Conservation (phyloP, 2,329 filamentous ascomycete genomes). For the Paecilomyces niveus region DNA sequence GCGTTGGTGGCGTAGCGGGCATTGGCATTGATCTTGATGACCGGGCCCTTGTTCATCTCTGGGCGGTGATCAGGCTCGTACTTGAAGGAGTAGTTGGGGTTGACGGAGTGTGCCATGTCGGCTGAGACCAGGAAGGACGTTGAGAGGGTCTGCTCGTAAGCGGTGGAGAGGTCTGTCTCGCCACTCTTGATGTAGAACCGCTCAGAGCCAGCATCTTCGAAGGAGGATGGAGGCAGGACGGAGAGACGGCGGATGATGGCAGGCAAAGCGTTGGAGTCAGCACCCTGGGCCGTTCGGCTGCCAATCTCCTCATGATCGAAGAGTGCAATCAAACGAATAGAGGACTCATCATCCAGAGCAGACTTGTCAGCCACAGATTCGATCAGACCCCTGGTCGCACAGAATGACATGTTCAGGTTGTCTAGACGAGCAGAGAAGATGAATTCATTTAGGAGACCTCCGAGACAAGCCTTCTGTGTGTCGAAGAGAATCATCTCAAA, state of each 20-base stretch:
- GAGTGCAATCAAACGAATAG: slow-evolving; percentile 84
- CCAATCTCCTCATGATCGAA: slow-evolving; percentile 99
- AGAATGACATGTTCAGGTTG: slow-evolving; percentile 95
- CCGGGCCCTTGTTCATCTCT: slow-evolving; percentile 91
- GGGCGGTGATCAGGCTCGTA: slow-evolving; percentile 88
- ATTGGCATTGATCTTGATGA: slow-evolving; percentile 98
- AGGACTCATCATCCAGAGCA: slow-evolving; percentile 66
- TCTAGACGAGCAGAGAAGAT: slow-evolving; percentile 94
- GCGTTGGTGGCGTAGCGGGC: slow-evolving; percentile 95
- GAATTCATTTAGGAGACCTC: slow-evolving; percentile 86
- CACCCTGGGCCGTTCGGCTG: slow-evolving; percentile 84
- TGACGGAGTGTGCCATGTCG: slow-evolving; percentile 94
- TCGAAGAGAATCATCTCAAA: slow-evolving; percentile 98
- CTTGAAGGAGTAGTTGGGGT: slow-evolving; percentile 89
- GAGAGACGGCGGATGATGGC: slow-evolving; percentile 80
- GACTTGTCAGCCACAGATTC: slow-evolving; percentile 60
- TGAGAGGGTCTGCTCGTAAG: slow-evolving; percentile 86
- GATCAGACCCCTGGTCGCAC: slow-evolving; percentile 77
- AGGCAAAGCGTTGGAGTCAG: slow-evolving; percentile 85
- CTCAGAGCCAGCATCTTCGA: slow-evolving; percentile 47
- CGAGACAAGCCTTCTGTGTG: slow-evolving; percentile 82
- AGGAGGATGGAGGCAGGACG: slow-evolving; percentile 59
- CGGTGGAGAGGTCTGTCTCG: slow-evolving; percentile 62
- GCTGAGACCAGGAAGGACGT: slow-evolving; percentile 91
- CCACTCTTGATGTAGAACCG: slow-evolving; percentile 57